Evolutionary conservation across 306 rosid species (phyloP).

Genomic region (Trichosanthes cucumerina): DNA sequence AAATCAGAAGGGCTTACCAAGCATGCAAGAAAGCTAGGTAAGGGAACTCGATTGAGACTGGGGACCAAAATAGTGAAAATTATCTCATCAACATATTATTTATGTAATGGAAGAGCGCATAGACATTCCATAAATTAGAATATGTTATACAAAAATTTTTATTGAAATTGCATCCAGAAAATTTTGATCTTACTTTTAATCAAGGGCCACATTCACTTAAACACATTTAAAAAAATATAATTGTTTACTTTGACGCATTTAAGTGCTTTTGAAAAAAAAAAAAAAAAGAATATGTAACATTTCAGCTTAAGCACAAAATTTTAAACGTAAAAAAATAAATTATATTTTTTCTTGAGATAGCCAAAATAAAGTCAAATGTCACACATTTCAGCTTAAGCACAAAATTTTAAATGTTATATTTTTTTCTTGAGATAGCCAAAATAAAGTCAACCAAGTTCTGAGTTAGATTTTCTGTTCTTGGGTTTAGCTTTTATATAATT

Average conservation of each 20-base stretch:
- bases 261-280: not conserved
- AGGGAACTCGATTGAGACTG: not conserved
- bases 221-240: not conserved
- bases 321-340: too few relatives aligned
- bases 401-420: not conserved
- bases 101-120: not conserved
- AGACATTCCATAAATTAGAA: not conserved
- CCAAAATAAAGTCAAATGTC: not conserved
- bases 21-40: not conserved
- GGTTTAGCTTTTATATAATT: not conserved
- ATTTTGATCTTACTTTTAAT: not conserved
- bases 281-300: not conserved
- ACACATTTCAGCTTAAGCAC: not conserved
- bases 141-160: not conserved
- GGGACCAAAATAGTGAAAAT: not conserved
- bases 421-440: not conserved
- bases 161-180: not conserved
- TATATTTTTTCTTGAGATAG: not conserved
- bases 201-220: not conserved
- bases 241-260: not conserved
- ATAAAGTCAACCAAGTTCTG: not conserved
- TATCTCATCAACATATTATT: not conserved
- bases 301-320: not conserved
- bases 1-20: not conserved
- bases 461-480: not conserved